Base-by-base conservation (phyloP, 2,329 filamentous ascomycete species). In the Colletotrichum siamense region DNA sequence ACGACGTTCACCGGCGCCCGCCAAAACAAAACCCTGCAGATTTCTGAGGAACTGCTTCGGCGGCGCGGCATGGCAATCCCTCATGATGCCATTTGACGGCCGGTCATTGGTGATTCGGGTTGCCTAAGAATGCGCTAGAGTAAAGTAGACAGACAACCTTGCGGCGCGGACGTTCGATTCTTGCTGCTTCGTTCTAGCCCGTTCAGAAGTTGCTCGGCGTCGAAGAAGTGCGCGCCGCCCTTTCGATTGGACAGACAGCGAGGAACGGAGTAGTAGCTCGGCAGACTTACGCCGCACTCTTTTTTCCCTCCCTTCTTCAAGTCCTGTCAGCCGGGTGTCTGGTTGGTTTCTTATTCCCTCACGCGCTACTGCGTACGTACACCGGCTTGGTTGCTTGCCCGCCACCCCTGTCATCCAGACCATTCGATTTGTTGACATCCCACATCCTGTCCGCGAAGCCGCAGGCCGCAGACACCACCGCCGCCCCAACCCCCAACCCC, bases 351-450 rank as follows among this genome's bases (percentile, higher is more conserved):
- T 52, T 52, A 52, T 52, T 52, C 44, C 44, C 44, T 52, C 44
- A 22, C 44, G 44, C 44, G n/a, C 44, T 52, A 52, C n/a, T 22
- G 39, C 39, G 39, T 55, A 13, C 15, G 44, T 34, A 22, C 22
- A 59, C 36, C 44, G 49, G 55, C 62, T 64, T 73, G 63, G 44
- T 52, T 13, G n/a, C 44, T 52, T 8, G 44, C 44, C 44, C 44
- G n/a, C n/a, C 69, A 39, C 69, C 63, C 69, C 63, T 73, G 70
- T 70, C 63, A 22, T 63, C 70, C 36, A 71, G 63, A 52, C 65
- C 63, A 59, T 61, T 76, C 64, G 64, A 73, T 76, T 76, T 76
- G 74, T 76, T 74, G 74, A 76, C 70, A 76, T 61, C 61, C 16
- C 16, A 44, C 22, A n/a, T 49, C 26, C 49, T 66, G 24, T 39